Base-by-base conservation (phyloP, 352 stramenopile species). In the Pythium diclinum region DNA sequence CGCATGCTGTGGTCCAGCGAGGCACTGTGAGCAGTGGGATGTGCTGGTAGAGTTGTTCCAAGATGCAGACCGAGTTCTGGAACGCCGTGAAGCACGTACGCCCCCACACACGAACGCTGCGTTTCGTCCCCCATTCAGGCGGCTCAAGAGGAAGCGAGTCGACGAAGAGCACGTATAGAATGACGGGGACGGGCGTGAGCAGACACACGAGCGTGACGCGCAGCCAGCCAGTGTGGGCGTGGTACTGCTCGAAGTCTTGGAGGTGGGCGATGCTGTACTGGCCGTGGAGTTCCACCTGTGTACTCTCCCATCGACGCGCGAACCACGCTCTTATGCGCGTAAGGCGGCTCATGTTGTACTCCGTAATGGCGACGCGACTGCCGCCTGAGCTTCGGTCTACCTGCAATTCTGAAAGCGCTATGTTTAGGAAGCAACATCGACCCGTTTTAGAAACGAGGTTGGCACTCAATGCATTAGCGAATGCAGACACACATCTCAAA, bases 271-370 rank as follows among this genome's bases (percentile, higher is more conserved):
- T 38, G 36, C 38, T 56, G 51, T 66, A 66, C 28, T 60, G 51
- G 14, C 60, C 60, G 28, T 57, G 51, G 17, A 59, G 51, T 38
- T 66, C 60, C 1, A 66, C 60, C 59, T 66, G 60, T 17, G 42
- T 49, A 17, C 42, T 49, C 42, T 49, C 42, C 42, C 42, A 49
- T 7, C n/a, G n/a, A 17, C 25, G 42, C 16, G 42, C 42, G 6
- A 16, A 49, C 42, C 42, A 49, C 17, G 42, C 42, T 6, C 42
- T 23, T 17, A 49, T 1, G 14, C 42, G 42, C 42, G n/a, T 2
- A 11, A 49, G 42, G 42, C 42, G 42, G 42, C 42, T 49, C 42
- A 49, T 49, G 10, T 28, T 3, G 25, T 28, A 28, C 25, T 28
- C 1, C 25, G 25, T 28, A 28, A 28, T 28, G 25, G 25, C 25